A percentile compares a stretch with the other conserved stretches of the same genome.
phyloP scores from a whole-genome alignment of 331 rosid species.

The Spiraea crenata region DNA sequence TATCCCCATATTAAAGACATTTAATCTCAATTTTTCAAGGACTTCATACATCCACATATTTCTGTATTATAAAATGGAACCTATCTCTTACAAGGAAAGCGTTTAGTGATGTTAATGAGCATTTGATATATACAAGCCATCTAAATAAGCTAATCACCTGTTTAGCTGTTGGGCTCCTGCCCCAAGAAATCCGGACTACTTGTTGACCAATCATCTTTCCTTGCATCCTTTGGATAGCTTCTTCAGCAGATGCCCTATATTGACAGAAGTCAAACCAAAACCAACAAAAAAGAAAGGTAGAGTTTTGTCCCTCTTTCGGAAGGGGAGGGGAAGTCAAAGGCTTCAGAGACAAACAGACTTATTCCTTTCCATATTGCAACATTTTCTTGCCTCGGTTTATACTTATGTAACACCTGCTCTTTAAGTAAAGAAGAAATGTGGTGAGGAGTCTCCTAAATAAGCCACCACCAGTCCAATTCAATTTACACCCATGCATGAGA shows the following conservation, averaged over 20 bases:
- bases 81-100: background rate
- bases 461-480: background rate
- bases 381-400: slow-evolving; percentile 8
- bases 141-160: slow-evolving; percentile 56
- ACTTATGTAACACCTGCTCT: background rate
- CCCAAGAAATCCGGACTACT: slow-evolving; percentile 84
- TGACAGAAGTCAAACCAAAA: slow-evolving; percentile 21
- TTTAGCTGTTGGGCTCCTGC: slow-evolving; percentile 71
- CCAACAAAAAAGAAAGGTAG: background rate
- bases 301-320: background rate
- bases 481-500: background rate
- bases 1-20: background rate
- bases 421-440: background rate
- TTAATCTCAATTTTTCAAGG: background rate
- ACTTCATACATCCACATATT: background rate
- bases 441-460: background rate
- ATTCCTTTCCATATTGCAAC: slow-evolving; percentile 5
- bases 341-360: background rate
- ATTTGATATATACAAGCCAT: slow-evolving; percentile 14
- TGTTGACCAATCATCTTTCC: slow-evolving; percentile 90
- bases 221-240: slow-evolving; percentile 89
- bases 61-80: slow-evolving; percentile 9
- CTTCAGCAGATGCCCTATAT: slow-evolving; percentile 86
- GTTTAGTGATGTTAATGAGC: slow-evolving; percentile 7
- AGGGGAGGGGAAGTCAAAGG: background rate